Evolutionary conservation across 2,329 filamentous ascomycete genomes (phyloP).

Genomic region (Anthostomella pinea): DNA sequence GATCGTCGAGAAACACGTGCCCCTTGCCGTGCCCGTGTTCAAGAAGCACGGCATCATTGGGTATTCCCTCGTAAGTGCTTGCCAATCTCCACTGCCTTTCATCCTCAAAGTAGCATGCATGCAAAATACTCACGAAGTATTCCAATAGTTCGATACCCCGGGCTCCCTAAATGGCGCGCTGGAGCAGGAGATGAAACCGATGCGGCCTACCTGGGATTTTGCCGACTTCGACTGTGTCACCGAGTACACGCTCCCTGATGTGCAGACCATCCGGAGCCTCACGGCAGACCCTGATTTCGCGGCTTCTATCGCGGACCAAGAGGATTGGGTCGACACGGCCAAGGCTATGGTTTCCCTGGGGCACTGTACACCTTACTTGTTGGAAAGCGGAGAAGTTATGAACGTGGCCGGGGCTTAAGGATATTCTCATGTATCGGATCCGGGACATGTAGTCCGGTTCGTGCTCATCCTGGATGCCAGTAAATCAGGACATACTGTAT

Average conservation of each 20-base stretch:
- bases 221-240: conserved; percentile 30
- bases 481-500: too few species aligned
- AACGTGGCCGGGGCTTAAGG: too few species aligned
- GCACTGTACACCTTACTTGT: conserved; percentile 24
- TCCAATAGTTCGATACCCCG: conserved; percentile 23
- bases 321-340: conserved; percentile 28
- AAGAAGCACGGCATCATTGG: conserved; percentile 24
- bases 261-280: conserved; percentile 19
- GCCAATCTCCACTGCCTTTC: neutral
- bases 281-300: conserved; percentile 27
- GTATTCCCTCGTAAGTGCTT: conserved; percentile 26
- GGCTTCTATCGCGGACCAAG: conserved; percentile 24
- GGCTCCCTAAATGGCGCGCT: conserved; percentile 18
- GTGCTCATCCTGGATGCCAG: too few species aligned
- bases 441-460: too few species aligned
- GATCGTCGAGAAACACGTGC: conserved; percentile 29
- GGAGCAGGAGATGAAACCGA: conserved; percentile 15
- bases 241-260: conserved; percentile 25
- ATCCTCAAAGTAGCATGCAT: neutral
- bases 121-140: conserved; percentile 5
- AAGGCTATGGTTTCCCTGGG: conserved; percentile 27
- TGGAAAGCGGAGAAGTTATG: conserved; percentile 25
- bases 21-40: conserved; percentile 27
- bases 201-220: conserved; percentile 15
- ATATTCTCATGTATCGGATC: too few species aligned